A percentile compares a stretch with the other conserved stretches of the same genome.
Evolutionary conservation across 495 filamentous ascomycete genomes (phyloP).

Genomic region (Terfezia boudieri): DNA sequence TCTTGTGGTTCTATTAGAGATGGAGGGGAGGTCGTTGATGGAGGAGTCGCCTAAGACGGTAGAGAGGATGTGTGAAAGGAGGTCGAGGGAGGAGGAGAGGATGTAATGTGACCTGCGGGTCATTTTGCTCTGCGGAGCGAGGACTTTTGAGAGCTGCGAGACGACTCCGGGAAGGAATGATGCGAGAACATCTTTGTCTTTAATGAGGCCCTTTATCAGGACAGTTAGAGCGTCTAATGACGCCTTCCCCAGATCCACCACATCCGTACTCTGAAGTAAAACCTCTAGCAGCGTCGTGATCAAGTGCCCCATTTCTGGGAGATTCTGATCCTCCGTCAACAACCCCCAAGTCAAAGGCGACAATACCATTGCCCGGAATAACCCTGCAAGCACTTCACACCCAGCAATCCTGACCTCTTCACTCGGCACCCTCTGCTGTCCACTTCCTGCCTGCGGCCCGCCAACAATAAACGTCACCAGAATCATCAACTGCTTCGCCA

Average conservation of each 20-base stretch:
- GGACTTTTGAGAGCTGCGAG: slow-evolving; percentile 51
- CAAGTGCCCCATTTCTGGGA: slow-evolving; percentile 68
- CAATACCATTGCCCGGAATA: background rate
- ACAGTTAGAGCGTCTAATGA: slow-evolving; percentile 41
- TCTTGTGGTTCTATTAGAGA: slow-evolving; percentile 8
- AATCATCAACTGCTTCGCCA: slow-evolving; percentile 68
- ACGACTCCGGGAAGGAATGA: slow-evolving; percentile 78
- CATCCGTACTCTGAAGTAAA: slow-evolving; percentile 31
- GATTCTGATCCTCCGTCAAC: slow-evolving; percentile 29
- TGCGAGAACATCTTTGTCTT: slow-evolving; percentile 47
- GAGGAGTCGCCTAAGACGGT: slow-evolving; percentile 42
- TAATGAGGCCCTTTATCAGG: slow-evolving; percentile 34
- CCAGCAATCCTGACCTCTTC: slow-evolving; percentile 41
- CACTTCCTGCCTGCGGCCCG: slow-evolving; percentile 30
- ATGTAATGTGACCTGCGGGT: slow-evolving; percentile 41
- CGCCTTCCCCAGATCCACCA: slow-evolving; percentile 39
- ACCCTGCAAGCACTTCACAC: background rate
- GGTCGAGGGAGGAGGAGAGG: slow-evolving; percentile 35
- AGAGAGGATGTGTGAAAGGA: slow-evolving; percentile 37
- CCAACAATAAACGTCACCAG: slow-evolving; percentile 61
- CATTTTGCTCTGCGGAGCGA: slow-evolving; percentile 40
- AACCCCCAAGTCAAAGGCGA: slow-evolving; percentile 12
- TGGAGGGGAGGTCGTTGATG: slow-evolving; percentile 22
- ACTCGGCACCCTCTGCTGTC: slow-evolving; percentile 23
- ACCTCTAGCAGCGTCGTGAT: slow-evolving; percentile 63